A percentile compares a stretch with the other conserved stretches of the same genome.
These are phyloP conservation scores for Lomentospora prolificans DNA, from an alignment of 2,329 filamentous ascomycete species.

Conservation along the genomic window DNA sequence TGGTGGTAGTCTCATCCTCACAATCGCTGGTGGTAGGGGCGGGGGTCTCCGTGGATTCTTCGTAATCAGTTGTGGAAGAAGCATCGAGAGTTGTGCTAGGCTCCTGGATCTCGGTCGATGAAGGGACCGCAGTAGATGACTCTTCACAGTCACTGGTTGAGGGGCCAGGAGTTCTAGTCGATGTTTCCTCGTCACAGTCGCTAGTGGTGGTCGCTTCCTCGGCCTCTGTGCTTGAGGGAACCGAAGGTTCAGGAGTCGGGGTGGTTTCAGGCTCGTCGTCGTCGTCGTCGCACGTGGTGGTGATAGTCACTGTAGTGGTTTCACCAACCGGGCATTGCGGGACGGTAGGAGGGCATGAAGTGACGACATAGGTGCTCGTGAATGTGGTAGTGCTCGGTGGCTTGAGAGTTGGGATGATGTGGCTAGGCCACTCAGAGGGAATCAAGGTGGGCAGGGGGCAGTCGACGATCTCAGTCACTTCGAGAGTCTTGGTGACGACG, in stretches of 20 bases:
- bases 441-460: neutral
- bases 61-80: neutral
- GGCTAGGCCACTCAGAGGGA: neutral
- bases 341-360: neutral
- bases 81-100: neutral
- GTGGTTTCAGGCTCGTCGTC: neutral
- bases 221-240: neutral
- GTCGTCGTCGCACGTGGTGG: neutral
- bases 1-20: neutral
- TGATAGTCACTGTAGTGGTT: conserved; percentile 1
- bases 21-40: neutral
- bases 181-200: neutral
- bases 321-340: neutral
- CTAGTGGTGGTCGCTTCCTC: neutral
- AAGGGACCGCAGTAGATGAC: neutral
- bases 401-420: neutral
- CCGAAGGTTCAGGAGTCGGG: neutral
- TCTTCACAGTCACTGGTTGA: neutral
- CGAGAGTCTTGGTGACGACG: conserved; percentile 4
- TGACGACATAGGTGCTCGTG: neutral
- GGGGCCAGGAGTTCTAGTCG: too few species aligned
- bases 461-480: conserved; percentile 2
- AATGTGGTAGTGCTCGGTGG: neutral
- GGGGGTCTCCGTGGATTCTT: neutral
- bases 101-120: neutral